Base-by-base conservation (phyloP, 306 rosid species). In the Albizia julibrissin region DNA sequence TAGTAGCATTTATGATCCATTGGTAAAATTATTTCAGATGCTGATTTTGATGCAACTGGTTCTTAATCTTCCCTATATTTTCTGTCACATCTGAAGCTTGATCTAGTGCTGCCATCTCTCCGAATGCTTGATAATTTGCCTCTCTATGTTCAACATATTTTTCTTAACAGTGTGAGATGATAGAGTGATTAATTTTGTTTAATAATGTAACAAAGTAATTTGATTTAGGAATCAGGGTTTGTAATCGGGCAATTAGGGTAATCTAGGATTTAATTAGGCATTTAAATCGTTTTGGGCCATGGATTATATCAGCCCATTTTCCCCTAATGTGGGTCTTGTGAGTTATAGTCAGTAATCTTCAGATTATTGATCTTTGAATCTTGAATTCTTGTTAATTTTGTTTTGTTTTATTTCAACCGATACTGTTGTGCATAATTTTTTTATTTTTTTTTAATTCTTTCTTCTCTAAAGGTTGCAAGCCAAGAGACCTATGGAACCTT, bases 401-500 rank as follows among this genome's bases (percentile, higher is more conserved):
- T 42, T 69, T 69, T 69, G 9, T 69, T 40, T 69, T 42, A 40
- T 40, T 69, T 39, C 27, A 62, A 24, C 52, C 27, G 14, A 40
- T 69, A 8, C 15, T 69, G 19, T 69, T 0, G 21, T 22, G 34
- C 54, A 69, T 22, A 11, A 34, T 34, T 0, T 33, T 0, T 33
- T 3, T 33, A 3, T 33, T 1, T n/a, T 78, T 80, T 52, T 78
- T 58, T 22, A 31, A 6, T 71, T 71, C 39, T 62, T 80, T 94
- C 76, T 85, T 80, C 50, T 77, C 72, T 86, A 50, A 84, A 95
- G 99, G 99, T 96, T 88, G 98, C 99, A 68, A 96, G 94, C 89
- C 99, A 93, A 89, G 97, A 92, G 84, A 96, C 97, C 8, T 93
- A 91, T 84, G 99, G 98, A 80, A 96, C 99, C 80, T 80, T 96